Percentiles rank a stretch among this genome's conserved stretches.
These are phyloP conservation scores for Eucalyptus sp. DNA, from an alignment of 345 rosid genomes.

Conservation along the genomic window DNA sequence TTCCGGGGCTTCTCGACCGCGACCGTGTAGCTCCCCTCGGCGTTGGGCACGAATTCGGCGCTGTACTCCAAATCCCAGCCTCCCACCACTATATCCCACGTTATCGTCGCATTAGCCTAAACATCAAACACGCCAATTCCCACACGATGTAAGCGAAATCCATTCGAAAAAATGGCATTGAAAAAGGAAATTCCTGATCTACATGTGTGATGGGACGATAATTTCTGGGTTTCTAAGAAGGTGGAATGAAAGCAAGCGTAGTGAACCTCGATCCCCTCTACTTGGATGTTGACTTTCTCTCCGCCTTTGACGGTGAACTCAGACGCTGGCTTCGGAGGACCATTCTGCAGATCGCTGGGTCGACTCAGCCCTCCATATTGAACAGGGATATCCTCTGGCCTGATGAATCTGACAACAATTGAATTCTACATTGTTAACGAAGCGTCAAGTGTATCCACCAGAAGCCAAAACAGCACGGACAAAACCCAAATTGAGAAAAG, in stretches of 20 bases:
- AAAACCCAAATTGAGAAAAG: neutral
- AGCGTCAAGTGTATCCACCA: neutral
- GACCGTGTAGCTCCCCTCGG: slow-evolving; percentile 62
- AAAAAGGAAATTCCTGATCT: neutral
- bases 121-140: slow-evolving; percentile 18
- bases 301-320: slow-evolving; percentile 91
- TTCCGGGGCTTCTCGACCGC: slow-evolving; percentile 74
- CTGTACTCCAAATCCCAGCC: slow-evolving; percentile 99
- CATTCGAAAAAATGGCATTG: neutral
- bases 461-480: neutral
- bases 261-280: slow-evolving; percentile 90
- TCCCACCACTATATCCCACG: slow-evolving; percentile 96
- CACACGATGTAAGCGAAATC: neutral
- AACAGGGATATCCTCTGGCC: slow-evolving; percentile 86
- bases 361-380: slow-evolving; percentile 89
- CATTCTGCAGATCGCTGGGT: slow-evolving; percentile 49
- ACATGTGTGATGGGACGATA: neutral
- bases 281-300: slow-evolving; percentile 94
- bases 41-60: slow-evolving; percentile 85
- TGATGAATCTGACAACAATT: slow-evolving; percentile 45
- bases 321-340: slow-evolving; percentile 73
- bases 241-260: neutral
- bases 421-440: neutral
- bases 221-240: neutral
- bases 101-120: slow-evolving; percentile 77